These are phyloP conservation scores for Naganishia kalamii DNA, from an alignment of 768 basidiomycete species.

Conservation along the genomic window DNA sequence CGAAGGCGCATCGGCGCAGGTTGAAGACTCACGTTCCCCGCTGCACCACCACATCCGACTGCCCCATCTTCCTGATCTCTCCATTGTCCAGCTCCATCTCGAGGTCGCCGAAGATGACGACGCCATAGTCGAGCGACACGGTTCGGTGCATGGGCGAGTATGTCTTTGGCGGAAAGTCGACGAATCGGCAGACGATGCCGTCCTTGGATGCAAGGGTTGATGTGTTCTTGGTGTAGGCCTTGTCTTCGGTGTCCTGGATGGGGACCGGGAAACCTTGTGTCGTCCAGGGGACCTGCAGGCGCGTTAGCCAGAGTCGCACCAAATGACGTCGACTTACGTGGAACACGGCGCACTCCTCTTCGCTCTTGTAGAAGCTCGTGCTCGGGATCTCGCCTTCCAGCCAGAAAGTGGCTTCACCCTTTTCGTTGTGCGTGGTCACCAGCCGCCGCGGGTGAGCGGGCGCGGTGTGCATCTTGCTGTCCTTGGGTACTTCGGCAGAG, in stretches of 20 bases:
- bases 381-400: conserved; percentile 11
- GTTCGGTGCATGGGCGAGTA: conserved; percentile 21
- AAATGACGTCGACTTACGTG: neutral
- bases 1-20: neutral
- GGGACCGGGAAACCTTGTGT: conserved; percentile 18
- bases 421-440: conserved; percentile 18
- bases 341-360: conserved; percentile 16
- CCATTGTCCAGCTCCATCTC: conserved; percentile 20
- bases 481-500: neutral
- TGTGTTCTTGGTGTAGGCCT: conserved; percentile 1
- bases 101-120: conserved; percentile 21
- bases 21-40: conserved; percentile 21
- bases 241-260: conserved; percentile 6
- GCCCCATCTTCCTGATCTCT: conserved; percentile 12
- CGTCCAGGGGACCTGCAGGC: conserved; percentile 20
- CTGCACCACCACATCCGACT: conserved; percentile 17
- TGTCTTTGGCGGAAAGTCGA: conserved; percentile 21
- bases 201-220: conserved; percentile 1
- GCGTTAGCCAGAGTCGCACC: neutral
- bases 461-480: conserved; percentile 16
- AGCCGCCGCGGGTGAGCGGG: conserved; percentile 16
- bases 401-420: conserved; percentile 14
- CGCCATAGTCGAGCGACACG: conserved; percentile 14
- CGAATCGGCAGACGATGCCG: conserved; percentile 20
- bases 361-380: conserved; percentile 10